Evolutionary conservation across 208 protist genomes (phyloP).

Genomic region (Wallacemonas sp.): DNA sequence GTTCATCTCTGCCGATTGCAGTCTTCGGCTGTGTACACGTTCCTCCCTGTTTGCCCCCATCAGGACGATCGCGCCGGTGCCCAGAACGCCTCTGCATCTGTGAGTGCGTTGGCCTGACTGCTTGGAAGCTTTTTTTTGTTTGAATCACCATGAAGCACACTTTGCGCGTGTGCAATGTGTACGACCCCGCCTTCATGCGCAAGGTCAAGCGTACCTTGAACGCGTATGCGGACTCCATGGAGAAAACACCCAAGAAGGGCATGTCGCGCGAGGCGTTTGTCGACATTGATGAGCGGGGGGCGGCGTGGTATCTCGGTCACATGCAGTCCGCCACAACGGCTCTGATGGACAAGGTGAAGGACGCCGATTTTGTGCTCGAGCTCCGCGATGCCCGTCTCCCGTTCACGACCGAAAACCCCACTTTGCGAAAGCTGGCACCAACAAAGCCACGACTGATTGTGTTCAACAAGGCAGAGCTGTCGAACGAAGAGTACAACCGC

Average conservation of each 20-base stretch:
- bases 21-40: too few species aligned
- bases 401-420: constrained; percentile 87
- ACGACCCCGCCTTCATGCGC: constrained; percentile 88
- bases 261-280: constrained; percentile 87
- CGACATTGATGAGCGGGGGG: constrained; percentile 83
- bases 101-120: too few species aligned
- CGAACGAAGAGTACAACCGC: constrained; percentile 86
- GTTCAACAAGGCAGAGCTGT: constrained; percentile 93
- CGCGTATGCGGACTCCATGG: constrained; percentile 76
- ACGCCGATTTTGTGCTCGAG: constrained; percentile 92
- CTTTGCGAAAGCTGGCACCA: constrained; percentile 56
- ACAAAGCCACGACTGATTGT: constrained; percentile 82
- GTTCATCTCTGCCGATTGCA: too few species aligned
- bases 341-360: constrained; percentile 71
- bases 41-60: too few species aligned
- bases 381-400: constrained; percentile 92
- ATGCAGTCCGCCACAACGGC: constrained; percentile 70
- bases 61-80: too few species aligned
- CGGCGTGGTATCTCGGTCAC: constrained; percentile 90
- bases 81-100: too few species aligned
- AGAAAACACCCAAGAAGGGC: constrained; percentile 49
- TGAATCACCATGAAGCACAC: constrained; percentile 43
- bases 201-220: constrained; percentile 82
- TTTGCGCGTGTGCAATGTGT: constrained; percentile 59
- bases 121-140: too few species aligned